Evolutionary conservation across 805 yeast species (phyloP), one percentile per base, ranked within the genome.

Genomic region (Metschnikowia cubensis): DNA sequence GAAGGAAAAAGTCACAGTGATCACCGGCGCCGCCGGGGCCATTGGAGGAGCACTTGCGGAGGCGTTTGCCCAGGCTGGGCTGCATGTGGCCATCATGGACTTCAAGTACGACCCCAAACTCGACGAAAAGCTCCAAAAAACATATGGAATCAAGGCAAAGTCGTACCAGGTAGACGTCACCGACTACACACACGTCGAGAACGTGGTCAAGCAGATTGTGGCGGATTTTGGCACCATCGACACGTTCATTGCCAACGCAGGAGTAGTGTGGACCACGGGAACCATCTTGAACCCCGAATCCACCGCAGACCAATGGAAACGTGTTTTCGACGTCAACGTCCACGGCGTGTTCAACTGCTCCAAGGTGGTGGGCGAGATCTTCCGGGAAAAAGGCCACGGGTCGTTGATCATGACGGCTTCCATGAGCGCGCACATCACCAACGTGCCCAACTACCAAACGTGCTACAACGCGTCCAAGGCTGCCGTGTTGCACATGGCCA

Each of bases 161-260:
- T 91, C 92, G 15, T 79, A 85, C 75, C 76, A 81, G 69, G 82
- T 84, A 61, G 74, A 77, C 46, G 75, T 85, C 48, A 69, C 79
- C 48, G 77, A 79, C 54, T 55, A 73, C 44, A 75, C 70, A 17
- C 73, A 65, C 10, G 88, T 85, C 43, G 77, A 76, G 53, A 57
- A 56, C 17, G 74, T 80, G 14, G 71, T 85, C 46, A 64, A 61
- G 35, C 75, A 74, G 64, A 81, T 83, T 53, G 79, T 74, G 54
- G 56, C 68, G 51, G 95, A 88, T 62, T 89, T 89, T 64, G 94
- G 92, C 49, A 80, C 81, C 53, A 81, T 89, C 57, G 96, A 89
- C 67, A 72, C 88, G 25, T 85, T 87, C 61, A 94, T 89, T 42
- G 95, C 95, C 59, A 89, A 89, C 66, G 96, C 96, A 13, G 96